Evolutionary conservation across 1,139 yeast species (phyloP), one percentile per base, ranked within the genome.

Genomic region (Geotrichum phurueaensis): DNA sequence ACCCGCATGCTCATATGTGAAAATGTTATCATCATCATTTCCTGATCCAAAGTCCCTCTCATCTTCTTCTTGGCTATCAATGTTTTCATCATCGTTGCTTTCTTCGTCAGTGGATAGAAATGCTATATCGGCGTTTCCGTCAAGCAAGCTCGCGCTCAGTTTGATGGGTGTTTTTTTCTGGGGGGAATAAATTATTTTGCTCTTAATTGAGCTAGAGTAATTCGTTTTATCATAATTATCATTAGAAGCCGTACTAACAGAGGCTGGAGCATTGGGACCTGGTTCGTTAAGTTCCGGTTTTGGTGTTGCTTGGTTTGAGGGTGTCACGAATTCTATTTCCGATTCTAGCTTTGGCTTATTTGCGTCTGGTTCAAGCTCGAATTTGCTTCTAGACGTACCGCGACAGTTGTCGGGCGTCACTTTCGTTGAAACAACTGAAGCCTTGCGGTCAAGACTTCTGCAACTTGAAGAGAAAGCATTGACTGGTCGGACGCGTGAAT

Each of bases 61-160:
- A 31, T 33, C 39, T 20, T 52, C 54, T 50, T 27, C 33, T 25
- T 25, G 36, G 20, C 27, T 22, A 15, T 27, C 53, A 50, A 25
- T 27, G 51, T 22, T 48, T n/a, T 48, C 51, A 13, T 23, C 55
- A 9, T 52, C 48, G 49, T 50, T 43, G 10, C 23, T 22, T 2
- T 59, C 61, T 6, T 59, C 61, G 20, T 59, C 61, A 23, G 61
- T 51, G 27, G 56, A 55, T 27, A 55, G 43, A 20, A 59, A 54
- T 4, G 61, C 61, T 25, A 59, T 59, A 12, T 55, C 54, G 1
- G 49, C 52, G 25, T 33, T 43, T 18, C 51, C 53, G 9, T 45
- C 49, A 1, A 57, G 55, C 6, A 45, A 22, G 36, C 58, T 55
- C 13, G 56, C 45, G 33, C 58, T 52, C 29, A 59, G 43, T 23